Base-by-base conservation (phyloP, 2,329 filamentous ascomycete species). In the Trichoderma semiorbis region DNA sequence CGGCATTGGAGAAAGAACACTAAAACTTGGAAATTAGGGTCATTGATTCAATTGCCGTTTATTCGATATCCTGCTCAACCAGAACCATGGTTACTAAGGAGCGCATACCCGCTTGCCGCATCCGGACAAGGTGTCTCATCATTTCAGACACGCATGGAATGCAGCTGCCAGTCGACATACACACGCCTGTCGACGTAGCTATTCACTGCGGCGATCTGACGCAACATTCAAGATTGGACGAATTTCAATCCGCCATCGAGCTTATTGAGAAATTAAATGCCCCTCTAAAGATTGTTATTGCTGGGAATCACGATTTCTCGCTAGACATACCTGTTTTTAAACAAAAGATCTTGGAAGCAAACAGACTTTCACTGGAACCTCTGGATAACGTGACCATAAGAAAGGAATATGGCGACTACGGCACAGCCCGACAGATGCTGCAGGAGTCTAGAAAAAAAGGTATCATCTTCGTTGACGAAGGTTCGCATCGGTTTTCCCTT, bases 181-280 rank as follows among this genome's bases (percentile, higher is more conserved):
- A 50, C 4, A 16, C 18, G 0, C 7, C 32, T 1, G 78, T 67
- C 3, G 85, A 87, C 71, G 82, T 87, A 0, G 81, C 77, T 3
- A 84, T 88, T 18, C 85, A 87, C 74, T 86, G 85, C 69, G 85
- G 85, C 11, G 85, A 88, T 58, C 78, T 88, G 4, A 87, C 85
- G 0, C 74, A 82, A 0, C 76, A 80, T 26, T 86, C 85, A 0
- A 84, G 80, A 30, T 63, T 86, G 0, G 64, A 78, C 0, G 83
- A 85, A 58, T 84, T 82, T 57, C 75, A 73, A 26, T 73, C 75
- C 3, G 78, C 83, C 0, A 75, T 87, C 5, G 70, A 78, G 2
- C 75, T 84, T 0, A 78, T 88, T 0, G 74, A 79, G 10, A 65
- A 64, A 0, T 76, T 87, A 18, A 71, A 83, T 1, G 84, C 85